Conservation (phyloP, 2,329 filamentous ascomycete genomes). For the Colletotrichum tanaceti region DNA sequence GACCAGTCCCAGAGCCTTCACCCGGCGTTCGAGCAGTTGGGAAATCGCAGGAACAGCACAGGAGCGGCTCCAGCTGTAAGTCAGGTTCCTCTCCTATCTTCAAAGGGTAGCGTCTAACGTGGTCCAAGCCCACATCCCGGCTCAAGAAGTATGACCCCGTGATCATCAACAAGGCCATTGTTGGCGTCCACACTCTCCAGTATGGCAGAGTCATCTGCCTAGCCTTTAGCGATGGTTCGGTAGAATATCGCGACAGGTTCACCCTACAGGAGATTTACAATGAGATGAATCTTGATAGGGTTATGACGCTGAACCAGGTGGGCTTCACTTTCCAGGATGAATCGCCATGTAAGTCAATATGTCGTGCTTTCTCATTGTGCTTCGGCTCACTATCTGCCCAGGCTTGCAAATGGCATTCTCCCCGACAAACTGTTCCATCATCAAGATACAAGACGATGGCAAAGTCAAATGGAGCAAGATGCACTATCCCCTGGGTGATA, state of each 20-base stretch:
- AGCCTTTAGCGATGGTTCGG: conserved; percentile 80
- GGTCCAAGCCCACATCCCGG: conserved; percentile 47
- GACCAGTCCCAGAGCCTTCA: conserved; percentile 76
- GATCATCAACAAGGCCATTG: conserved; percentile 74
- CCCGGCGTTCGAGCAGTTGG: conserved; percentile 81
- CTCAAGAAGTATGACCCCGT: conserved; percentile 77
- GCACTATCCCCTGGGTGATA: conserved; percentile 61
- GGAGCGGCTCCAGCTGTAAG: conserved; percentile 37
- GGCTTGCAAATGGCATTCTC: conserved; percentile 71
- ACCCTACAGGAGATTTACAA: conserved; percentile 77
- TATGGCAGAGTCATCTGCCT: conserved; percentile 79
- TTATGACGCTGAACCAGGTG: conserved; percentile 79
- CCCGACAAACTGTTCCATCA: conserved; percentile 69
- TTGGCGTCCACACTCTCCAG: conserved; percentile 75
- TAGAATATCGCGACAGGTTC: conserved; percentile 82
- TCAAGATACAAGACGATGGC: conserved; percentile 68
- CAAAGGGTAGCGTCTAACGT: conserved; percentile 15
- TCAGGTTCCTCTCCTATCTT: conserved; percentile 32
- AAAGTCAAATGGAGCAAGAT: conserved; percentile 69
- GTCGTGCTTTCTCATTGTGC: neutral
- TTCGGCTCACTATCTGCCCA: conserved; percentile 44
- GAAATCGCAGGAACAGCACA: conserved; percentile 68
- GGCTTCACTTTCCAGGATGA: conserved; percentile 79
- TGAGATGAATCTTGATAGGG: conserved; percentile 71
- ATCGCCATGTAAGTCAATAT: conserved; percentile 66